Base-by-base conservation (phyloP, 371 early-diverging fungal genomes). In the Mortierella sp. region DNA sequence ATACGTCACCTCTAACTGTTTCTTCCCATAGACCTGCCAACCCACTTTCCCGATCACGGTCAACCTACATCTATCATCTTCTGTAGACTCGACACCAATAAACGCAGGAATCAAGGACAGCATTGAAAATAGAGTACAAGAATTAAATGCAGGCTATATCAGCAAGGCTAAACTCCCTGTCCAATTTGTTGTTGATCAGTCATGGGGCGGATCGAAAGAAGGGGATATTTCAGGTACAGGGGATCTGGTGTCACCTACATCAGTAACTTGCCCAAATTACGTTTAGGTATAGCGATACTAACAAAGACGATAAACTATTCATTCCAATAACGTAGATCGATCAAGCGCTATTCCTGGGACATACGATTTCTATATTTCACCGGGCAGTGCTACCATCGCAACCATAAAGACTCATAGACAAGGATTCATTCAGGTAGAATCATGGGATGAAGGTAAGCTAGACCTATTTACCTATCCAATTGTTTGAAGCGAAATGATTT, bases 311-410 rank as follows among this genome's bases (percentile, higher is more conserved):
- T 61, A 6, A 14, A 22, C 30, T 11, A 20, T 24, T 5, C 26
- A 32, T 18, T 37, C 20, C 11, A 35, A 16, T 62, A n/a, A 10
- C 8, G 1, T 57, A 69, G 70, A 72, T 75, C 75, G 18, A 54
- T 55, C 72, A 12, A 75, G 75, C 28, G 3, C 66, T 5, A n/a
- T 52, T 12, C 84, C 81, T 26, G 86, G 86, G 22, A 77, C 73
- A 49, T 85, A 85, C 39, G 75, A 70, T 35, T 66, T 85, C 62
- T 85, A 84, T 49, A 76, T 85, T 45, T 58, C 77, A 20, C 84
- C 76, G 3, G 60, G 78, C 18, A 37, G 20, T 43, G 32, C 18
- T 3, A 70, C 62, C 8, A 52, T 60, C 11, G 81, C 43, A 11
- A 61, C 39, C 58, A 78, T 84, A 55, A 72, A 72, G 52, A 84